Percentiles rank a stretch among this genome's conserved stretches.
phyloP scores from a whole-genome alignment of 495 filamentous ascomycete genomes.

The Talaromyces trachyspermus region DNA sequence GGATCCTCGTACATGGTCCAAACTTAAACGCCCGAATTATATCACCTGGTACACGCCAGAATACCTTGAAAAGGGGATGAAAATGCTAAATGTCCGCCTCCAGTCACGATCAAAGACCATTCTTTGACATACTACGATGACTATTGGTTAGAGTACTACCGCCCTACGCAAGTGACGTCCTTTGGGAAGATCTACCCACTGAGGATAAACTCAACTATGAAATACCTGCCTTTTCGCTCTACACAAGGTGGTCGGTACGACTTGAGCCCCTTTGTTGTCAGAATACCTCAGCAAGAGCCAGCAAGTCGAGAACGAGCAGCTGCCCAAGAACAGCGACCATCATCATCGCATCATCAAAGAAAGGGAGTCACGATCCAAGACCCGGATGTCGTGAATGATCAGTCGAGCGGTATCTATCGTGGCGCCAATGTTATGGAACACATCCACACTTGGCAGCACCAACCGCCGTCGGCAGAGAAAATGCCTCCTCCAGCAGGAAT shows the following conservation, averaged over 20 bases:
- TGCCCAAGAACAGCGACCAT: background rate
- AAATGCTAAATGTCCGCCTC: slow-evolving; percentile 26
- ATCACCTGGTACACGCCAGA: slow-evolving; percentile 84
- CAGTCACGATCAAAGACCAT: slow-evolving; percentile 41
- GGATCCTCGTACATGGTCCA: slow-evolving; percentile 65
- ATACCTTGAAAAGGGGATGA: slow-evolving; percentile 55
- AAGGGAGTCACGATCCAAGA: slow-evolving; percentile 39
- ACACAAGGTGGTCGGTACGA: slow-evolving; percentile 67
- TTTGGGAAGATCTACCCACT: slow-evolving; percentile 84
- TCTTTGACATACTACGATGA: slow-evolving; percentile 73
- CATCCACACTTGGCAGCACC: slow-evolving; percentile 19
- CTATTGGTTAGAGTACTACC: slow-evolving; percentile 98
- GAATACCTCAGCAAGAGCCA: slow-evolving; percentile 39
- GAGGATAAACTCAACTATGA: slow-evolving; percentile 79
- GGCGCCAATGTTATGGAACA: slow-evolving; percentile 11
- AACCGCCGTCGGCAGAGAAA: slow-evolving; percentile 27
- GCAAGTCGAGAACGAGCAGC: slow-evolving; percentile 26
- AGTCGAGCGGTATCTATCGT: slow-evolving; percentile 7
- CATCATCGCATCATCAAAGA: slow-evolving; percentile 22
- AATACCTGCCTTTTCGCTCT: slow-evolving; percentile 67
- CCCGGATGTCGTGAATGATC: slow-evolving; percentile 17
- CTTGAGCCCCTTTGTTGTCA: slow-evolving; percentile 75
- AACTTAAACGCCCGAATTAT: slow-evolving; percentile 58
- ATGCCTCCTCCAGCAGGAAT: slow-evolving; percentile 27
- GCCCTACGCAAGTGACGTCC: slow-evolving; percentile 74